phyloP scores from a whole-genome alignment of 495 filamentous ascomycete species.

The Cenococcum geophilum region DNA sequence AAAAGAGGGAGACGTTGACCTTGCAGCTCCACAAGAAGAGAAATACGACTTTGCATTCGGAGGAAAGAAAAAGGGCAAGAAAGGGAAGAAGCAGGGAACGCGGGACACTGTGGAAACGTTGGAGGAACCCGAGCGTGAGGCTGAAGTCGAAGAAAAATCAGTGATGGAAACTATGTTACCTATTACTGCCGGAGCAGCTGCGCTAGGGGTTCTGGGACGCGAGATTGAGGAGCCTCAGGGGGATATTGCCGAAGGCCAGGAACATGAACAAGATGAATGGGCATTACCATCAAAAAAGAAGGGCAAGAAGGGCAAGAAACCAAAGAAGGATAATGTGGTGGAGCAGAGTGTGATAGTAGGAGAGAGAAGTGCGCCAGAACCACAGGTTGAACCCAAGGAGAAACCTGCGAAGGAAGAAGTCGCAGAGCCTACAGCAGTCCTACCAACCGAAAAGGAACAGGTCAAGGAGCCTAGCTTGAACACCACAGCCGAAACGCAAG shows the following conservation, averaged over 20 bases:
- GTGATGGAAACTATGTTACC: neutral
- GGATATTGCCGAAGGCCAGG: neutral
- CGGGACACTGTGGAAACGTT: neutral
- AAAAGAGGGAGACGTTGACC: neutral
- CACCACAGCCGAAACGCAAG: neutral
- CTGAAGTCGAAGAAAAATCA: neutral
- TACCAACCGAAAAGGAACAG: neutral
- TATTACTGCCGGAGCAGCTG: neutral
- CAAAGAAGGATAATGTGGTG: slow-evolving; percentile 6
- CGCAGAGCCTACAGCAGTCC: neutral
- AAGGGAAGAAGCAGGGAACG: neutral
- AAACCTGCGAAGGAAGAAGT: neutral
- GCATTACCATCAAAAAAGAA: slow-evolving; percentile 27
- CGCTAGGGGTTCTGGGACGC: neutral
- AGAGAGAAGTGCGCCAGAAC: neutral
- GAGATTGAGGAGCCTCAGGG: neutral
- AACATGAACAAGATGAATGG: slow-evolving; percentile 11
- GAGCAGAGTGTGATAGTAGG: neutral
- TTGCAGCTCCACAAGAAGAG: slow-evolving; percentile 5
- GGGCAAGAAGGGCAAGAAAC: slow-evolving; percentile 27
- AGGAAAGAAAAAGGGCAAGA: slow-evolving; percentile 33
- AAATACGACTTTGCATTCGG: slow-evolving; percentile 10
- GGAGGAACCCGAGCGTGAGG: neutral
- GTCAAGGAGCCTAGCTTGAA: too few relatives aligned
- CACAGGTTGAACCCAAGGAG: neutral